A percentile compares a stretch with the other conserved stretches of the same genome.
phyloP scores from a whole-genome alignment of 345 rosid genomes.

The Linum tenue region DNA sequence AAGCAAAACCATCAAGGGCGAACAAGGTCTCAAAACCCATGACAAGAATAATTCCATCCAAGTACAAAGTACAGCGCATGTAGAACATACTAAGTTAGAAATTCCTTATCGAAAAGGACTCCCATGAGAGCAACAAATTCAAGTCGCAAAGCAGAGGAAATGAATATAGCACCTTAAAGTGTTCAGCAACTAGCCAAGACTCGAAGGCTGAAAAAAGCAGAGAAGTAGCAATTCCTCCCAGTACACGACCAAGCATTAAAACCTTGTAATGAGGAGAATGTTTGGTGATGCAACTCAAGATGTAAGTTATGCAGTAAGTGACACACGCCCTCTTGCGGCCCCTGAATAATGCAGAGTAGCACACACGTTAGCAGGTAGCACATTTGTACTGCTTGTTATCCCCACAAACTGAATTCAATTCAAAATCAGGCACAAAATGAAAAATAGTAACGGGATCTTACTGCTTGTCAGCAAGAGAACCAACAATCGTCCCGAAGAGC shows the following conservation, averaged over 20 bases:
- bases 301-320: slow-evolving; percentile 57
- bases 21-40: too few species aligned
- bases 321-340: slow-evolving; percentile 88
- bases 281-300: neutral
- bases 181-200: slow-evolving; percentile 17
- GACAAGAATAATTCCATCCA: too few species aligned
- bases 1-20: too few species aligned
- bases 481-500: slow-evolving; percentile 95
- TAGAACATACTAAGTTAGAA: neutral
- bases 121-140: neutral
- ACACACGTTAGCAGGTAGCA: slow-evolving; percentile 3
- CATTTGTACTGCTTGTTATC: neutral
- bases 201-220: slow-evolving; percentile 18
- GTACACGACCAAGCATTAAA: slow-evolving; percentile 1
- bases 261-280: slow-evolving; percentile 7
- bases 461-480: slow-evolving; percentile 97
- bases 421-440: neutral
- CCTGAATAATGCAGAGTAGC: slow-evolving; percentile 28
- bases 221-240: slow-evolving; percentile 29
- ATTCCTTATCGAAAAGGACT: neutral
- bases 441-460: slow-evolving; percentile 24
- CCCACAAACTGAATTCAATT: neutral
- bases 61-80: too few species aligned
- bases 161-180: slow-evolving; percentile 5
- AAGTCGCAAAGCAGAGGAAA: too few species aligned